These are phyloP conservation scores for Suhomyces coccinellae DNA, from an alignment of 1,139 yeast genomes.

Conservation along the genomic window DNA sequence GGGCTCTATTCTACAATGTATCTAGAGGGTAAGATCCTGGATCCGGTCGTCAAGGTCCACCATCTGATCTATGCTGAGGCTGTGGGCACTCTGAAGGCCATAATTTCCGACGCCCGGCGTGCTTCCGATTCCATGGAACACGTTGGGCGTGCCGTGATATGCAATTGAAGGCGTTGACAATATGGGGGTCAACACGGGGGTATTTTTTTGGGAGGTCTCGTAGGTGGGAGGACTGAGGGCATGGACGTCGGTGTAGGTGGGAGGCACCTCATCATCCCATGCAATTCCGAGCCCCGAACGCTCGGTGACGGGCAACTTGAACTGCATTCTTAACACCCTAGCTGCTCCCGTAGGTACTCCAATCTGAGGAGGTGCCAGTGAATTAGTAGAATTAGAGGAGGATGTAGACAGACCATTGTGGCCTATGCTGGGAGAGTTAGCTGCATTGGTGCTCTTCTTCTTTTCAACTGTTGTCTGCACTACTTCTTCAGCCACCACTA, in stretches of 20 bases:
- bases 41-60: conserved; percentile 37
- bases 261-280: conserved; percentile 99
- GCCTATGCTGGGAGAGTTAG: conserved; percentile 18
- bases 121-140: conserved; percentile 47
- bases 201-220: conserved; percentile 27
- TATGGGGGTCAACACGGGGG: conserved; percentile 25
- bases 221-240: conserved; percentile 87
- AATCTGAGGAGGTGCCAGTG: conserved; percentile 29
- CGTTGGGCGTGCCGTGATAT: conserved; percentile 35
- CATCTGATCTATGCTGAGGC: conserved; percentile 30
- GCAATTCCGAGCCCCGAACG: conserved; percentile 94
- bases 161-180: conserved; percentile 18
- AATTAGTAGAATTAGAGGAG: conserved; percentile 10
- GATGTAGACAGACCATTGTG: background rate
- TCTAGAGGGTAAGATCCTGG: conserved; percentile 28
- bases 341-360: conserved; percentile 95
- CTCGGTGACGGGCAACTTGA: conserved; percentile 76
- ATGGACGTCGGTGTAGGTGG: conserved; percentile 82
- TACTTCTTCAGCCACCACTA: conserved; percentile 90
- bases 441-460: conserved; percentile 16
- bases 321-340: conserved; percentile 91
- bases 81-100: conserved; percentile 18
- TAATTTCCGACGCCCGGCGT: conserved; percentile 34
- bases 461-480: conserved; percentile 37
- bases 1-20: background rate